A percentile compares a stretch with the other conserved stretches of the same genome.
These are phyloP conservation scores for Colletotrichum nymphaeae DNA, from an alignment of 2,329 filamentous ascomycete genomes.

Conservation along the genomic window DNA sequence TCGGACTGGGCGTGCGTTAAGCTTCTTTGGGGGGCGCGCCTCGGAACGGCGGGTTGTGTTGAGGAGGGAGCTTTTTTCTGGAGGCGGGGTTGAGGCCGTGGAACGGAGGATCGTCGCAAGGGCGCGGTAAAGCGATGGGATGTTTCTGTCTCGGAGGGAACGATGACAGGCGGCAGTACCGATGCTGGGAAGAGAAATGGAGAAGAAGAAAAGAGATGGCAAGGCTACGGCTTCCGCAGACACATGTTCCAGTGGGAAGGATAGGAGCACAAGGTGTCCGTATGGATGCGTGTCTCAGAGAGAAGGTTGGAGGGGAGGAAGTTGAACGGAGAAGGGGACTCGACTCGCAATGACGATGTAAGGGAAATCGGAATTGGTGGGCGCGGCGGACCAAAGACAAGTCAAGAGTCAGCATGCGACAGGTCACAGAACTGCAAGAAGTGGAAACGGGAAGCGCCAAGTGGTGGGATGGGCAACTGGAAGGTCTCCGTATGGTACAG, in stretches of 20 bases:
- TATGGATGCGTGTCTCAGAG: conserved; percentile 29
- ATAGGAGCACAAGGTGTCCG: not conserved
- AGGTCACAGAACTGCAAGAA: conserved; percentile 1
- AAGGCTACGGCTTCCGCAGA: conserved; percentile 25
- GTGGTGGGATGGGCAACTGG: conserved; percentile 6
- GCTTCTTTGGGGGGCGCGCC: conserved; percentile 30
- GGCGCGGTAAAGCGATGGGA: conserved; percentile 1
- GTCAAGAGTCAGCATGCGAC: conserved; percentile 6
- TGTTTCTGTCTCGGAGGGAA: not conserved
- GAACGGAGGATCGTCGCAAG: conserved; percentile 33
- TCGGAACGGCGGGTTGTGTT: conserved; percentile 20
- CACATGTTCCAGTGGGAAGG: conserved; percentile 25
- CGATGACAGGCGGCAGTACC: not conserved
- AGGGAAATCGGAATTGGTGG: conserved; percentile 28
- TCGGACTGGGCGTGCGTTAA: conserved; percentile 31
- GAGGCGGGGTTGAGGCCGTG: conserved; percentile 24
- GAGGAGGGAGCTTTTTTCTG: conserved; percentile 20
- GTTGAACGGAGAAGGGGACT: not conserved
- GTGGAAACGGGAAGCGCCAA: conserved; percentile 21
- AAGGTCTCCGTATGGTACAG: no score
- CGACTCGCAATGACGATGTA: conserved; percentile 31
- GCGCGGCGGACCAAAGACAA: not conserved
- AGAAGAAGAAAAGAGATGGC: not conserved
- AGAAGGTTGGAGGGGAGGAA: not conserved
- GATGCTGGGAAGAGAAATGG: not conserved